Evolutionary conservation across 306 rosid genomes (phyloP).

Genomic region (Vicia sativa): DNA sequence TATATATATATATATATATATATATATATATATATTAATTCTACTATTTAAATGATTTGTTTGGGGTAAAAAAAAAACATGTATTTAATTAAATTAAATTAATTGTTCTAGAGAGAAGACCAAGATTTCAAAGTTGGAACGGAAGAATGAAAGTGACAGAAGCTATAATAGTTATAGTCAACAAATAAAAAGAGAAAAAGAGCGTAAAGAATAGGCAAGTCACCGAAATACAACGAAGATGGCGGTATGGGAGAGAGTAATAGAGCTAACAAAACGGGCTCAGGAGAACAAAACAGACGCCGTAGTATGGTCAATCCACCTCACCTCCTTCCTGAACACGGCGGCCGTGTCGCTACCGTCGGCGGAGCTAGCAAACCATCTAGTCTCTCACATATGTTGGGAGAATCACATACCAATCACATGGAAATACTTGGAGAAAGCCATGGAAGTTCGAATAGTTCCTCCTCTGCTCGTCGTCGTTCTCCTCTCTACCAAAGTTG

Average conservation of each 20-base stretch:
- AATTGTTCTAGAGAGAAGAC: no score
- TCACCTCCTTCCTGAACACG: slow-evolving; percentile 55
- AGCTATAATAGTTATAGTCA: no score
- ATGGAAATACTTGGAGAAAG: slow-evolving; percentile 82
- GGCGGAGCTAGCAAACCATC: slow-evolving; percentile 55
- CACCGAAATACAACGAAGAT: background rate
- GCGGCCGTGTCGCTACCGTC: slow-evolving; percentile 66
- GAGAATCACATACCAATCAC: slow-evolving; percentile 69
- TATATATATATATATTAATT: no score
- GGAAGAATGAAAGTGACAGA: no score
- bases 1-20: no score
- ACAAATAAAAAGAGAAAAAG: no score
- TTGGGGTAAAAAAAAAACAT: no score
- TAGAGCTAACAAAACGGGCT: slow-evolving; percentile 67
- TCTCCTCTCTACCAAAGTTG: slow-evolving; percentile 66
- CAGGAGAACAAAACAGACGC: slow-evolving; percentile 76
- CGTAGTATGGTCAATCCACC: slow-evolving; percentile 64
- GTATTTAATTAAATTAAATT: no score
- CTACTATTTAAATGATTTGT: no score
- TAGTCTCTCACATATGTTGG: slow-evolving; percentile 76
- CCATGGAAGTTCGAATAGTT: slow-evolving; percentile 54
- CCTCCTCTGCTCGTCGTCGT: slow-evolving; percentile 74
- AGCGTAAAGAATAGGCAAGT: background rate
- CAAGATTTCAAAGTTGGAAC: no score
- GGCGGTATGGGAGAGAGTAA: slow-evolving; percentile 58